Conservation (phyloP, 805 yeast genomes). For the Isabelozyma pseudorhagii region DNA sequence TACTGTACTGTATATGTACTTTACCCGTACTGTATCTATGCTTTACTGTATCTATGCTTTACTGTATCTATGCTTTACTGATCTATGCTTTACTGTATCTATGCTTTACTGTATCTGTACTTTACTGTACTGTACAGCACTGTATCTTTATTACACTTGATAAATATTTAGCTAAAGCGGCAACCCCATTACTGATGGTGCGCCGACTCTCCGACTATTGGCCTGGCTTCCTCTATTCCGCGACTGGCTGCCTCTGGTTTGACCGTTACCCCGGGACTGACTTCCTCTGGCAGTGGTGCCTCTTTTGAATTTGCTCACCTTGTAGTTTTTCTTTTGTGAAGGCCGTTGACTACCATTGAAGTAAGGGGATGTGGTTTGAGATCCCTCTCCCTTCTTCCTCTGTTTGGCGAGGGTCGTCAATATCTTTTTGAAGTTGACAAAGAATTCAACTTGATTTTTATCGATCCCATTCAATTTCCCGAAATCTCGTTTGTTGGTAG, state of each 20-base stretch:
- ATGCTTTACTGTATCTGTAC: too few species aligned
- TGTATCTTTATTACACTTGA: neutral
- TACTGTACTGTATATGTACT: neutral
- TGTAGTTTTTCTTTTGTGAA: neutral
- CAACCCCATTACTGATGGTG: neutral
- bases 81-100: too few species aligned
- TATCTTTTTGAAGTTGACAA: constrained; percentile 35
- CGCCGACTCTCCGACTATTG: neutral
- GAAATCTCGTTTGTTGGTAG: constrained; percentile 48
- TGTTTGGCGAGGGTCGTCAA: constrained; percentile 30
- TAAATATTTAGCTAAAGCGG: neutral
- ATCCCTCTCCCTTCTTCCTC: constrained; percentile 18
- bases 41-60: too few species aligned
- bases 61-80: too few species aligned
- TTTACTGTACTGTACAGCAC: neutral
- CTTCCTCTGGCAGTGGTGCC: too few species aligned
- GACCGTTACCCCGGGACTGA: neutral
- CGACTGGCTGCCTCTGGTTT: neutral
- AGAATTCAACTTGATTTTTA: constrained; percentile 27
- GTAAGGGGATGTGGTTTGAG: constrained; percentile 1
- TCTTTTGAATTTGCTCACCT: neutral
- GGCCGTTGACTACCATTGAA: constrained; percentile 1
- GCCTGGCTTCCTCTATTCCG: neutral
- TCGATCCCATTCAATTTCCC: constrained; percentile 34
- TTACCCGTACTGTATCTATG: too few species aligned